phyloP scores from a whole-genome alignment of 257 asterid species.

The Asclepias syriaca region DNA sequence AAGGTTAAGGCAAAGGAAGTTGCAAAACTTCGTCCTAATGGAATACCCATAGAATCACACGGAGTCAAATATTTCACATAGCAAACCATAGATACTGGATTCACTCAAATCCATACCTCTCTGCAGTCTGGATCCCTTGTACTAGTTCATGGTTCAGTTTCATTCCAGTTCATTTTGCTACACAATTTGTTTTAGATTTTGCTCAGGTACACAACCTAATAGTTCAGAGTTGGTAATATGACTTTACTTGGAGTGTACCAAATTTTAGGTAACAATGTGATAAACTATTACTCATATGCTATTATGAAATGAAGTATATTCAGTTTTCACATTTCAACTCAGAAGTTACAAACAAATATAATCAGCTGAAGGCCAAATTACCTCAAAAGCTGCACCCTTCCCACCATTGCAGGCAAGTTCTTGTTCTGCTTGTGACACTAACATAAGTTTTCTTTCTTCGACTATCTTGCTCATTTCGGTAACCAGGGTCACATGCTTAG shows the following conservation, averaged over 20 bases:
- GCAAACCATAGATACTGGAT: background rate
- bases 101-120: no score
- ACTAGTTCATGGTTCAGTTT: no score
- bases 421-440: constrained; percentile 96
- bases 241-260: no score
- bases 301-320: background rate
- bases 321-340: constrained; percentile 3
- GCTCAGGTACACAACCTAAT: no score
- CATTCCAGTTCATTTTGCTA: no score
- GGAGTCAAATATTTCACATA: background rate
- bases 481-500: constrained; percentile 96
- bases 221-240: no score
- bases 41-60: background rate
- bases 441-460: constrained; percentile 88
- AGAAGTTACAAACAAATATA: constrained; percentile 10
- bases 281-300: background rate
- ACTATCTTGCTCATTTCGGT: constrained; percentile 98
- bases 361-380: constrained; percentile 22
- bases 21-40: background rate
- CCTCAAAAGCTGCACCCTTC: constrained; percentile 99
- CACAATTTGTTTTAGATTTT: no score
- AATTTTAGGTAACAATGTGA: no score
- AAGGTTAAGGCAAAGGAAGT: background rate
- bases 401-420: constrained; percentile 98
- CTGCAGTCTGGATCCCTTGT: no score